phyloP scores from a whole-genome alignment of 139 green algal species.

The Chara braunii region DNA sequence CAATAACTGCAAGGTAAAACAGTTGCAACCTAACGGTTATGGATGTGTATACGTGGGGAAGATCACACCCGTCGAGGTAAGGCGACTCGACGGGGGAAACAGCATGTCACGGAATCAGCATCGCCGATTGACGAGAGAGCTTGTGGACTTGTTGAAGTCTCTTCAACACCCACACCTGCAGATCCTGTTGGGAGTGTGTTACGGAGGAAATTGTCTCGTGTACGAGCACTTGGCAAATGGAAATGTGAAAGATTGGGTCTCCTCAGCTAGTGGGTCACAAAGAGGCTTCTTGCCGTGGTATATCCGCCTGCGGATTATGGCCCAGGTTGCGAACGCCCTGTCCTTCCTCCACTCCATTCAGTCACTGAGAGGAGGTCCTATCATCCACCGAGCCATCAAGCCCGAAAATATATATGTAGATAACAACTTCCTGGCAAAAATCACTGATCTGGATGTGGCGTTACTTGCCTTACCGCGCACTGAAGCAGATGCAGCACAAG shows the following conservation, averaged over 20 bases:
- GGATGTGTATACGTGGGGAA: too few relatives aligned
- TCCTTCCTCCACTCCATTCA: slow-evolving; percentile 1
- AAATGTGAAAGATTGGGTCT: slow-evolving; percentile 43
- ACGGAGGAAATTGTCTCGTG: slow-evolving; percentile 46
- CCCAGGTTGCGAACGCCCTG: slow-evolving; percentile 33
- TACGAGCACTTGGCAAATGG: slow-evolving; percentile 49
- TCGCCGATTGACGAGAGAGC: too few relatives aligned
- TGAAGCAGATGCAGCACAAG: too few relatives aligned
- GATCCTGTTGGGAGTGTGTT: slow-evolving; percentile 51
- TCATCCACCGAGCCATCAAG: slow-evolving; percentile 81
- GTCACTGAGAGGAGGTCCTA: too few relatives aligned
- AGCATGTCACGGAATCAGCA: too few relatives aligned
- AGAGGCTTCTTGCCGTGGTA: slow-evolving; percentile 39
- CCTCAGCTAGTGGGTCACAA: neutral
- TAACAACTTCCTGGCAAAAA: slow-evolving; percentile 57
- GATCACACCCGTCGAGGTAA: too few relatives aligned
- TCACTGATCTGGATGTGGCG: too few relatives aligned
- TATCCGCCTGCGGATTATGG: slow-evolving; percentile 46
- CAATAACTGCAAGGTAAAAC: too few relatives aligned
- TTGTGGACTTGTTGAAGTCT: slow-evolving; percentile 40
- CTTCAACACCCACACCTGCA: slow-evolving; percentile 57
- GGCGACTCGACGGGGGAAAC: too few relatives aligned
- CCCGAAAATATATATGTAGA: slow-evolving; percentile 93
- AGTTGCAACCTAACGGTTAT: too few relatives aligned
- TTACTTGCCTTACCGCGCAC: too few relatives aligned